These are phyloP conservation scores for Drechslerella stenobrocha DNA, from an alignment of 2,329 filamentous ascomycete species.

Conservation along the genomic window DNA sequence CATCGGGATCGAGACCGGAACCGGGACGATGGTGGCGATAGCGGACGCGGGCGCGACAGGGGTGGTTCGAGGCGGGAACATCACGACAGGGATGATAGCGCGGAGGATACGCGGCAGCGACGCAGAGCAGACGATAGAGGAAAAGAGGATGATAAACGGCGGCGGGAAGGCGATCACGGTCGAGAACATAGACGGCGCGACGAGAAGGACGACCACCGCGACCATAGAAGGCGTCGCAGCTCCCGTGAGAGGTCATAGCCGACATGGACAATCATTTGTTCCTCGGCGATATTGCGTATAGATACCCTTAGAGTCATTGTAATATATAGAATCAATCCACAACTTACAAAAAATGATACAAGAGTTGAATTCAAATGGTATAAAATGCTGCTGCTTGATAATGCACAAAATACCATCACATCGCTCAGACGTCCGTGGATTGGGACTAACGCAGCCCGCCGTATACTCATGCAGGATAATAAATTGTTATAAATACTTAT, in stretches of 20 bases:
- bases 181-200: constrained; percentile 20
- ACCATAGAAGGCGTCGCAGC: constrained; percentile 1
- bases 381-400: too few relatives aligned
- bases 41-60: constrained; percentile 13
- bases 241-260: too few relatives aligned
- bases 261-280: too few relatives aligned
- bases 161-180: constrained; percentile 27
- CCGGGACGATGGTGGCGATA: constrained; percentile 6
- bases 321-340: too few relatives aligned
- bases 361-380: too few relatives aligned
- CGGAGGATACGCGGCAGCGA: constrained; percentile 12
- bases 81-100: constrained; percentile 8
- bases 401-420: background rate
- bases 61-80: constrained; percentile 9
- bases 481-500: constrained; percentile 16
- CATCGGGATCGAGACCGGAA: constrained; percentile 53
- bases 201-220: constrained; percentile 17
- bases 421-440: background rate
- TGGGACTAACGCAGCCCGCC: too few relatives aligned
- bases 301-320: too few relatives aligned
- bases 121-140: constrained; percentile 17
- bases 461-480: too few relatives aligned
- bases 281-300: background rate
- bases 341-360: too few relatives aligned
- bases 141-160: constrained; percentile 15